phyloP scores from a whole-genome alignment of 2,329 filamentous ascomycete species.

The Aureobasidium sp. region DNA sequence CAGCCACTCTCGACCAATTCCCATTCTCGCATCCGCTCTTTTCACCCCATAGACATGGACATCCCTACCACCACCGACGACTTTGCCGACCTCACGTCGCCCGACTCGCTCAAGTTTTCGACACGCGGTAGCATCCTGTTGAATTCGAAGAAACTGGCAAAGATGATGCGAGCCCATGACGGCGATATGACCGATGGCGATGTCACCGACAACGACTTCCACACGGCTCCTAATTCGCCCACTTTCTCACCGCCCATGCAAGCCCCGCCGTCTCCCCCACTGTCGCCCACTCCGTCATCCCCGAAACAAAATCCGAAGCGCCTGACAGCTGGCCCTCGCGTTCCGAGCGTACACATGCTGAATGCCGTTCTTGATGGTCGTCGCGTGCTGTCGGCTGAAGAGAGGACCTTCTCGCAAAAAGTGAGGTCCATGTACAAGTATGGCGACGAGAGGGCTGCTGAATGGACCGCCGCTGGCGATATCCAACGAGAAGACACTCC shows the following conservation, averaged over 20 bases:
- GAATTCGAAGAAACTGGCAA: conserved; percentile 37
- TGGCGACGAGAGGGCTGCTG: conserved; percentile 47
- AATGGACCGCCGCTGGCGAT: conserved; percentile 26
- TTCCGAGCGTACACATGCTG: conserved; percentile 29
- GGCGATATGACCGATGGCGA: conserved; percentile 9
- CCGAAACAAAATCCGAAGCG: conserved; percentile 10
- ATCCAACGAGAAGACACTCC: conserved; percentile 12
- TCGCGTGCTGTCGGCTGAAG: conserved; percentile 53
- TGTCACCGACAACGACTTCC: conserved; percentile 1
- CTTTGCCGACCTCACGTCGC: conserved; percentile 42
- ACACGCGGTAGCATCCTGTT: conserved; percentile 52
- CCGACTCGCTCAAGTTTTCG: conserved; percentile 48
- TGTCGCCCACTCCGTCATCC: background rate
- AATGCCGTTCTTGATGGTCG: conserved; percentile 26
- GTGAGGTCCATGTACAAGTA: conserved; percentile 57
- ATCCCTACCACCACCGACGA: conserved; percentile 44
- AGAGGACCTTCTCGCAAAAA: conserved; percentile 53
- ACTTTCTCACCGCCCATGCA: background rate
- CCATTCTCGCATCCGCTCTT: conserved; percentile 24
- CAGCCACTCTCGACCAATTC: conserved; percentile 1
- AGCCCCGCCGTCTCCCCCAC: background rate
- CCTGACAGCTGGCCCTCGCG: conserved; percentile 23
- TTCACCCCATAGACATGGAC: conserved; percentile 44
- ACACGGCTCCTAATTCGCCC: conserved; percentile 6
- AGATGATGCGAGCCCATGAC: conserved; percentile 21